phyloP scores from a whole-genome alignment of 768 basidiomycete genomes.

The Lanmaoa pseudosensibilis region DNA sequence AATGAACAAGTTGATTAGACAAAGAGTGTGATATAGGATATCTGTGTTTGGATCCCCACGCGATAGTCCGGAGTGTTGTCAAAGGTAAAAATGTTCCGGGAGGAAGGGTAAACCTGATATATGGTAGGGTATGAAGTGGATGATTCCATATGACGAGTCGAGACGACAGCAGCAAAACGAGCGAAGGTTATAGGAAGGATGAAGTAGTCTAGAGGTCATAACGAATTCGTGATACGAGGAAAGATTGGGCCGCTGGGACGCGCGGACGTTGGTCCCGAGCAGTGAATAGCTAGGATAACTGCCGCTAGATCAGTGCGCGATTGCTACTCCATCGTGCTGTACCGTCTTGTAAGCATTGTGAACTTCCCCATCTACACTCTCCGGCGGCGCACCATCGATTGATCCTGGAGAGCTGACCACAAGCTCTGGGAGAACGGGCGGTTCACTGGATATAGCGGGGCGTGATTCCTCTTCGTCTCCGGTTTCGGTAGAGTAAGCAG shows the following conservation, averaged over 20 bases:
- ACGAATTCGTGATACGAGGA: neutral
- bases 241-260: neutral
- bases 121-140: constrained; percentile 10
- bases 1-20: constrained; percentile 1
- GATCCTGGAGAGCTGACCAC: constrained; percentile 37
- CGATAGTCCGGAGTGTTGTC: neutral
- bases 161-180: constrained; percentile 15
- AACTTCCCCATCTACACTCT: constrained; percentile 14
- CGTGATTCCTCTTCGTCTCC: constrained; percentile 28
- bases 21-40: constrained; percentile 12
- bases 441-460: constrained; percentile 27
- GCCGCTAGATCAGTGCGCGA: constrained; percentile 15
- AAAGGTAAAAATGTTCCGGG: neutral
- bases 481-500: constrained; percentile 32
- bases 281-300: neutral
- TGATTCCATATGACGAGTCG: neutral
- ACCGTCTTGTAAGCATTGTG: constrained; percentile 16
- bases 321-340: constrained; percentile 25
- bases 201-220: constrained; percentile 2
- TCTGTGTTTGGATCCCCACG: neutral
- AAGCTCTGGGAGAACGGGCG: constrained; percentile 35
- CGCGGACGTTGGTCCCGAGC: neutral
- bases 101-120: neutral
- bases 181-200: constrained; percentile 5
- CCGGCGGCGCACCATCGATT: constrained; percentile 28